Base-by-base conservation (phyloP, 2,329 filamentous ascomycete species). In the Botrytis hyacinthi region DNA sequence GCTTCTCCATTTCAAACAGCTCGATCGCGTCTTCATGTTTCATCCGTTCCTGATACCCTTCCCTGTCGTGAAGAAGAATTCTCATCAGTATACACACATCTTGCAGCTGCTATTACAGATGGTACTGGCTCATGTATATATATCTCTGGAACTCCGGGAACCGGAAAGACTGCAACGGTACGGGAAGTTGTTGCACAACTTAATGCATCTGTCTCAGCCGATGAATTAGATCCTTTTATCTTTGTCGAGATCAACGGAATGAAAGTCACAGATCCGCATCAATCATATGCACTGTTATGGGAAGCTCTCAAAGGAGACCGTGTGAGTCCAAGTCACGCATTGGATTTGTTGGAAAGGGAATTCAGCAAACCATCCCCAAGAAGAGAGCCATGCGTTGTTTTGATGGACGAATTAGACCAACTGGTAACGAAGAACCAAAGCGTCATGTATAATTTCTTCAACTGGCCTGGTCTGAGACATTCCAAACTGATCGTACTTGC, bases 361-460 rank as follows among this genome's bases (percentile, higher is more conserved):
- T 99, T 99, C 81, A 95, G 90, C 73, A 91, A 95, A 74, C 96
- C 97, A 0, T 97, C 92, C 74, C 96, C 96, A 37, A 89, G 96
- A 69, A 89, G 96, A 75, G 94, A 97, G 9, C 96, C 97, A 1
- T 98, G 95, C 80, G 96, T 99, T 22, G 96, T 99, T 3, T 84
- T 99, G 69, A 99, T 99, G 96, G 96, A 99, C 80, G 96, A 99
- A 83, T 87, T 99, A 66, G 96, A 99, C 81, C 96, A 99, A 83
- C 88, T 99, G 12, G 97, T 99, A 8, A 99, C 96, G 20, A 96
- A 95, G 80, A 98, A 97, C 80, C 97, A 99, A 82, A 95, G 93
- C n/a, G 96, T 99, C 83, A 99, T 99, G 96, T 99, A 99, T 85
- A 99, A 99, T 83, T 99, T 99, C 83, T 99, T 99, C 88, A 99